phyloP scores from a whole-genome alignment of 2,329 filamentous ascomycete species.

The Trichoderma koningii region DNA sequence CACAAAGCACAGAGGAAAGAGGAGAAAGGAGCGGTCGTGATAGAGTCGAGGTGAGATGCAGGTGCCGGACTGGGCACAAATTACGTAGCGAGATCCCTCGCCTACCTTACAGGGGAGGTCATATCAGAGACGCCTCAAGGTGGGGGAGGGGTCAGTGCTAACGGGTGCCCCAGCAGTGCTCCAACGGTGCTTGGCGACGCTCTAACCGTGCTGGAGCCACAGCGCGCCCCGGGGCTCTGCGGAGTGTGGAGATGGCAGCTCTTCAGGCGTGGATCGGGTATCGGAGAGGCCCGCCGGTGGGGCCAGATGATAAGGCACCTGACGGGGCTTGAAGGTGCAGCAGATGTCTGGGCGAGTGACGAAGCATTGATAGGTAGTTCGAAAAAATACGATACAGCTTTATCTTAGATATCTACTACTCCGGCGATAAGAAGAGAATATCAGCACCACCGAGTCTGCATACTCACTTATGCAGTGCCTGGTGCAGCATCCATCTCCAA shows the following conservation, averaged over 20 bases:
- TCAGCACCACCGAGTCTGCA: background rate
- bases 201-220: background rate
- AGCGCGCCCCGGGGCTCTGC: conserved; percentile 7
- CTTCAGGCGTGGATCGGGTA: conserved; percentile 3
- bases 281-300: conserved; percentile 22
- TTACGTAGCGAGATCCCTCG: conserved; percentile 9
- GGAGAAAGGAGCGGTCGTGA: conserved; percentile 8
- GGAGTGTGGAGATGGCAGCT: background rate
- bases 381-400: no score
- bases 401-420: background rate
- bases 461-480: background rate
- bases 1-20: background rate
- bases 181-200: no score
- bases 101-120: background rate
- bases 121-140: conserved; percentile 4
- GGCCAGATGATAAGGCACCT: conserved; percentile 1
- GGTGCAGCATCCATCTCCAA: background rate
- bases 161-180: background rate
- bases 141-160: conserved; percentile 21
- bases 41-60: background rate
- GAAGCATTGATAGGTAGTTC: no score
- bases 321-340: background rate
- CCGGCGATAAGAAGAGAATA: background rate
- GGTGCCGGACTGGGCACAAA: conserved; percentile 20
- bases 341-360: background rate